Conservation (phyloP, 768 basidiomycete species). For the Rhizopogon sp. region DNA sequence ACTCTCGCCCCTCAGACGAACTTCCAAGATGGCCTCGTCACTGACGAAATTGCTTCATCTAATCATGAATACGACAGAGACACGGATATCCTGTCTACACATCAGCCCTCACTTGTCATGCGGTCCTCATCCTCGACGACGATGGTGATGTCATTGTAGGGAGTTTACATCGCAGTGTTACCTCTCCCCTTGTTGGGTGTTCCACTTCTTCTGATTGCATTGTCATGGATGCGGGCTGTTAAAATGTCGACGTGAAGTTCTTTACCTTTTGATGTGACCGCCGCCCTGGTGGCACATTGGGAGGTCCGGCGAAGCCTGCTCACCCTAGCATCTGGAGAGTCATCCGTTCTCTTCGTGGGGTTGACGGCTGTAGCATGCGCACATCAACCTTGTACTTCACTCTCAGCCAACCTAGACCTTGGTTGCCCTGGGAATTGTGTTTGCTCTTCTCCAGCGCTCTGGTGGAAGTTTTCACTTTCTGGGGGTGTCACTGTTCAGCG, state of each 20-base stretch:
- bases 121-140: too few relatives aligned
- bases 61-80: too few relatives aligned
- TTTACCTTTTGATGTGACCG: conserved; percentile 24
- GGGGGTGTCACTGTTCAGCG: conserved; percentile 13
- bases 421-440: too few relatives aligned
- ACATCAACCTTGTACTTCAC: too few relatives aligned
- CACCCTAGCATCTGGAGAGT: background rate
- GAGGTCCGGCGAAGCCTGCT: conserved; percentile 9
- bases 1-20: too few relatives aligned
- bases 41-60: too few relatives aligned
- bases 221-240: conserved; percentile 14
- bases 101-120: too few relatives aligned
- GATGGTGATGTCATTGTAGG: too few relatives aligned
- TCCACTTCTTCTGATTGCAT: conserved; percentile 16
- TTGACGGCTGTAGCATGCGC: conserved; percentile 12
- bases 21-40: too few relatives aligned
- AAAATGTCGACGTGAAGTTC: conserved; percentile 27
- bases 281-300: conserved; percentile 17
- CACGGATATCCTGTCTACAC: too few relatives aligned
- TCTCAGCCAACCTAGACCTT: too few relatives aligned
- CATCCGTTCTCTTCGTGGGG: conserved; percentile 14
- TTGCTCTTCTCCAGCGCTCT: too few relatives aligned
- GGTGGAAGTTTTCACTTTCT: conserved; percentile 10
- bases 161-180: background rate
- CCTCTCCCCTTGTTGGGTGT: conserved; percentile 24